A percentile compares a stretch with the other conserved stretches of the same genome.
These are phyloP conservation scores for Artemisia annua DNA, from an alignment of 129 eudicot species.

Conservation along the genomic window DNA sequence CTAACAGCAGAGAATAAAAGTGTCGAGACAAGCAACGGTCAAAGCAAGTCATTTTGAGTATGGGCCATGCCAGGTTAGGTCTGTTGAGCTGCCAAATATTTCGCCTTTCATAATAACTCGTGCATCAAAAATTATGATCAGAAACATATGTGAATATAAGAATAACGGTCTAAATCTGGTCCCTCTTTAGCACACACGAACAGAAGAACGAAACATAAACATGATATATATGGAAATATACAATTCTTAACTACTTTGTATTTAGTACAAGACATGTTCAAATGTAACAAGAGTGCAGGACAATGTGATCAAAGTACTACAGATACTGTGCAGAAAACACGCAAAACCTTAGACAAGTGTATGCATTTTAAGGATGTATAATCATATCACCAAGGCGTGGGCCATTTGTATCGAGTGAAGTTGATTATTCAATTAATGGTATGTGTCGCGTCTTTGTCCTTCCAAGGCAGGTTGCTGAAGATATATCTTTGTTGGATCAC, in stretches of 20 bases:
- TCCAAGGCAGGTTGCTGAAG: conserved; percentile 82
- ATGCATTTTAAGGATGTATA: neutral
- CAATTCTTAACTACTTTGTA: neutral
- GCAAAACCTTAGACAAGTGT: neutral
- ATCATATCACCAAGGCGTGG: conserved; percentile 4
- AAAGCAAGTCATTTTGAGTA: no score
- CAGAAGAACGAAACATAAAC: neutral
- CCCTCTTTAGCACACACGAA: neutral
- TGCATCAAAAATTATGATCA: no score
- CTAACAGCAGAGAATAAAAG: no score
- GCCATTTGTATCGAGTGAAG: neutral
- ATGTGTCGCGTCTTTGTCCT: conserved; percentile 64
- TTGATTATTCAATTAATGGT: conserved; percentile 34
- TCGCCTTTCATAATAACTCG: no score
- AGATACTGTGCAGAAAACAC: neutral
- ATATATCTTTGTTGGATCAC: conserved; percentile 83
- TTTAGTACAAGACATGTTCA: neutral
- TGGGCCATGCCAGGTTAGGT: no score
- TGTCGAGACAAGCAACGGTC: no score
- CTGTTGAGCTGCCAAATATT: no score
- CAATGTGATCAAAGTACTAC: neutral
- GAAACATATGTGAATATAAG: no score
- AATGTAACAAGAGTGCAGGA: neutral
- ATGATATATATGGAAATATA: neutral
- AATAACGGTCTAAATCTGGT: no score